These are phyloP conservation scores for Holtermannia corniformis DNA, from an alignment of 768 basidiomycete species.

Conservation along the genomic window DNA sequence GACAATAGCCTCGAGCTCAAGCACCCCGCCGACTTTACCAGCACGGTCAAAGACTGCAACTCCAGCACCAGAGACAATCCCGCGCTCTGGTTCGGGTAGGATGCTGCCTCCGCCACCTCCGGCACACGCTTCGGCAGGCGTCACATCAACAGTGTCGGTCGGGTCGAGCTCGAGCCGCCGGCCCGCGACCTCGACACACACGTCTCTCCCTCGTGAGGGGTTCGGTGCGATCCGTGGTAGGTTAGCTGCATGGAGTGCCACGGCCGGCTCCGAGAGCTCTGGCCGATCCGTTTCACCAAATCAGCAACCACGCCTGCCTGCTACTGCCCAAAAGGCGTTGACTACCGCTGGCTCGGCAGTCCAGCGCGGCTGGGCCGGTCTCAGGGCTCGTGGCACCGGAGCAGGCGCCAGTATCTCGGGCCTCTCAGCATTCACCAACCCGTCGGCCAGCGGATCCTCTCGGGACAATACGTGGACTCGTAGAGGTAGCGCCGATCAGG, in stretches of 20 bases:
- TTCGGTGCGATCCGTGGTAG: slow-evolving; percentile 21
- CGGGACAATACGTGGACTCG: slow-evolving; percentile 12
- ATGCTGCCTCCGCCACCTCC: not conserved
- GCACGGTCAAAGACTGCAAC: not conserved
- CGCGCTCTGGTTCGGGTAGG: not conserved
- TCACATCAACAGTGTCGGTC: not conserved
- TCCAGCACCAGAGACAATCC: not conserved
- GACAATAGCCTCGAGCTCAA: not conserved
- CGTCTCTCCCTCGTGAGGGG: slow-evolving; percentile 22
- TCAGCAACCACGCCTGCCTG: slow-evolving; percentile 14
- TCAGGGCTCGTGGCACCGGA: slow-evolving; percentile 25
- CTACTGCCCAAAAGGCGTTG: slow-evolving; percentile 22
- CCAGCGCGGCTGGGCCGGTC: slow-evolving; percentile 32
- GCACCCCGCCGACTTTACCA: not conserved
- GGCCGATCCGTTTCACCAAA: slow-evolving; percentile 5
- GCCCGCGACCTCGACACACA: slow-evolving; percentile 1
- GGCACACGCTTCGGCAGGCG: not conserved
- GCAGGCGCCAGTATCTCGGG: slow-evolving; percentile 17
- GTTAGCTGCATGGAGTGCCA: slow-evolving; percentile 28
- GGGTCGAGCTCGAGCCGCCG: too few relatives aligned
- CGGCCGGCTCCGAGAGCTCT: slow-evolving; percentile 10
- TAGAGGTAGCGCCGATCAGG: slow-evolving; percentile 1
- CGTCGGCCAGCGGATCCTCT: slow-evolving; percentile 5
- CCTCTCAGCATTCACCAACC: not conserved
- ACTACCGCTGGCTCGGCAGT: slow-evolving; percentile 33